A percentile compares a stretch with the other conserved stretches of the same genome.
Evolutionary conservation across 768 basidiomycete species (phyloP).

Genomic region (Rickenella mellea): DNA sequence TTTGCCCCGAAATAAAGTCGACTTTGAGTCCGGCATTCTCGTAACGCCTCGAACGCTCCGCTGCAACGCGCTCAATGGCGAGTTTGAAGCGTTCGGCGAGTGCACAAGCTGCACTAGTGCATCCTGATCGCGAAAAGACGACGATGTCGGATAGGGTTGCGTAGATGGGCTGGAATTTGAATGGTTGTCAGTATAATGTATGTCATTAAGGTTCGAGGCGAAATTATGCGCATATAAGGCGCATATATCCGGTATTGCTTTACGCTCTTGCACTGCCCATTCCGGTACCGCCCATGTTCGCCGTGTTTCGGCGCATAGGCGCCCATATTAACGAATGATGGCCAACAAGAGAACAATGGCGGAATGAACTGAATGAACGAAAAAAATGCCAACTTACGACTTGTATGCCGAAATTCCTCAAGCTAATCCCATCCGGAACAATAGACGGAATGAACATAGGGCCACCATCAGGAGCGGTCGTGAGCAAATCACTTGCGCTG

Average conservation of each 20-base stretch:
- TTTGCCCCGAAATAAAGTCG: neutral
- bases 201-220: too few species aligned
- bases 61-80: slow-evolving; percentile 49
- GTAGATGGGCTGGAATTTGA: slow-evolving; percentile 55
- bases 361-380: slow-evolving; percentile 6
- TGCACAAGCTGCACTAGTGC: slow-evolving; percentile 49
- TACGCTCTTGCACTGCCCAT: too few species aligned
- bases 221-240: too few species aligned
- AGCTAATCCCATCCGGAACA: slow-evolving; percentile 74
- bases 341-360: neutral
- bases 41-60: slow-evolving; percentile 29
- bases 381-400: slow-evolving; percentile 44
- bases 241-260: neutral
- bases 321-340: slow-evolving; percentile 4
- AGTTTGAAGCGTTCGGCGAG: slow-evolving; percentile 59
- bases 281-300: neutral
- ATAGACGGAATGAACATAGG: slow-evolving; percentile 63
- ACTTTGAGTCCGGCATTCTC: slow-evolving; percentile 1
- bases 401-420: slow-evolving; percentile 86
- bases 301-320: neutral
- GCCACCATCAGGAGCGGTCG: slow-evolving; percentile 17
- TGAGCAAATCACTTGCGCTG: slow-evolving; percentile 25
- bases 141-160: slow-evolving; percentile 86
- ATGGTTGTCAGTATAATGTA: too few species aligned
- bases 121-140: too few species aligned